Evolutionary conservation across 2,329 filamentous ascomycete species (phyloP).

Genomic region (Orbilia oligospora): DNA sequence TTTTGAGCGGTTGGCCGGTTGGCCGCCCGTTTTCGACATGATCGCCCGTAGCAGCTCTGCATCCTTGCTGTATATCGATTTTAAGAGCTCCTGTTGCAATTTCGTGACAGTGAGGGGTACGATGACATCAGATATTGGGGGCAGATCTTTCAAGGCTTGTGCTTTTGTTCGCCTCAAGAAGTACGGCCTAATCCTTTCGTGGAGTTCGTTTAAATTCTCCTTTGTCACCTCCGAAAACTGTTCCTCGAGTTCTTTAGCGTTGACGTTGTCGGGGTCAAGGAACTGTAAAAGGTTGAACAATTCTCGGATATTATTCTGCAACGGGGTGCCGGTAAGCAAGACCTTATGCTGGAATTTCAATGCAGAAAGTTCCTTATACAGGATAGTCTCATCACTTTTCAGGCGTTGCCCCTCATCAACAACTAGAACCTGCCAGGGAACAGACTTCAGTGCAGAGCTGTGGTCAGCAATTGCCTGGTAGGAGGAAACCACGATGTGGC

Average conservation of each 20-base stretch:
- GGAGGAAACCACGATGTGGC: conserved; percentile 93
- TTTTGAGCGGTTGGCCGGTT: conserved; percentile 79
- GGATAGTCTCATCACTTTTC: conserved; percentile 88
- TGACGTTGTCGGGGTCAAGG: conserved; percentile 77
- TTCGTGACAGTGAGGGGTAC: conserved; percentile 95
- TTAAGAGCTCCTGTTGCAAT: conserved; percentile 93
- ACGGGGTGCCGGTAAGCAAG: conserved; percentile 85
- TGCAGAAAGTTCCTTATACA: conserved; percentile 81
- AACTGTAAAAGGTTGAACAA: conserved; percentile 98
- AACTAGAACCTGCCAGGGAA: conserved; percentile 88
- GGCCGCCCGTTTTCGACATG: conserved; percentile 73
- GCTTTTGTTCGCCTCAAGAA: conserved; percentile 86
- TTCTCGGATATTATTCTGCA: conserved; percentile 96
- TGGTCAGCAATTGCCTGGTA: conserved; percentile 89
- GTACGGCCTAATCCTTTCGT: conserved; percentile 73
- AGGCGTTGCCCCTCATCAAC: conserved; percentile 96
- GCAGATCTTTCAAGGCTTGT: conserved; percentile 90
- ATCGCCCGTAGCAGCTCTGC: conserved; percentile 89
- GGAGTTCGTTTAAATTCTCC: conserved; percentile 84
- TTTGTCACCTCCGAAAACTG: conserved; percentile 83
- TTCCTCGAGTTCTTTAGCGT: conserved; percentile 81
- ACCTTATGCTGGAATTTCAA: conserved; percentile 87
- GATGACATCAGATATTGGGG: conserved; percentile 94
- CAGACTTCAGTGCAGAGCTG: conserved; percentile 75
- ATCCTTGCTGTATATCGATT: conserved; percentile 92